Evolutionary conservation across 2,329 filamentous ascomycete species (phyloP).

Genomic region (Fusarium coicis): DNA sequence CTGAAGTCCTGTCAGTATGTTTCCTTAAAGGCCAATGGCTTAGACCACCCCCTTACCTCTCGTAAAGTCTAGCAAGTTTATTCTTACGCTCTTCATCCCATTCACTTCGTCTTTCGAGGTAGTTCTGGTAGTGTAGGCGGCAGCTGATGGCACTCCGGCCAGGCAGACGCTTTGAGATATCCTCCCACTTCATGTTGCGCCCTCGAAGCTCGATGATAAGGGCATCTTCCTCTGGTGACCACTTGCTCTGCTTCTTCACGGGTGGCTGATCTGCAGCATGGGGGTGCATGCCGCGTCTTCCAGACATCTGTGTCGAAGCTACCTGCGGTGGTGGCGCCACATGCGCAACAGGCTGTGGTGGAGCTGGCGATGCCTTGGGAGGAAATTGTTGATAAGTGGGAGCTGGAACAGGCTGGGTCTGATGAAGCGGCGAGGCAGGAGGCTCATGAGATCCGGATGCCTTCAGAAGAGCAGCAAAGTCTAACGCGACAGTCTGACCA

Average conservation of each 20-base stretch:
- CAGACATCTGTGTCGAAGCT: conserved; percentile 48
- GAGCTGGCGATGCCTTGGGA: conserved; percentile 34
- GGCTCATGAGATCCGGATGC: conserved; percentile 78
- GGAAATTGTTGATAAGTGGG: conserved; percentile 30
- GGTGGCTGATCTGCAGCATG: conserved; percentile 74
- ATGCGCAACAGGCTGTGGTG: conserved; percentile 41
- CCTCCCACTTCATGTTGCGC: conserved; percentile 97
- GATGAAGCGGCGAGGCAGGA: conserved; percentile 58
- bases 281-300: conserved; percentile 51
- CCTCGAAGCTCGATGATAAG: conserved; percentile 91
- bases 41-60: conserved; percentile 72
- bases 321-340: conserved; percentile 42
- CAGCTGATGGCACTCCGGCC: conserved; percentile 95
- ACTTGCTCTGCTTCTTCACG: conserved; percentile 95
- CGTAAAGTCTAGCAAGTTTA: conserved; percentile 92
- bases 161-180: conserved; percentile 91
- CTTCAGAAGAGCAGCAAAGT: conserved; percentile 93
- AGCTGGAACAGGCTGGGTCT: conserved; percentile 35
- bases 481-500: conserved; percentile 77
- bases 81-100: conserved; percentile 99
- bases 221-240: conserved; percentile 93
- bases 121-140: conserved; percentile 95
- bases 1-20: conserved; percentile 58
- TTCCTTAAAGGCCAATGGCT: background rate
- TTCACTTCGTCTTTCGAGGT: conserved; percentile 89